Evolutionary conservation across 1,139 yeast genomes (phyloP), one percentile per base, ranked within the genome.

Genomic region (Geotrichum reessii): DNA sequence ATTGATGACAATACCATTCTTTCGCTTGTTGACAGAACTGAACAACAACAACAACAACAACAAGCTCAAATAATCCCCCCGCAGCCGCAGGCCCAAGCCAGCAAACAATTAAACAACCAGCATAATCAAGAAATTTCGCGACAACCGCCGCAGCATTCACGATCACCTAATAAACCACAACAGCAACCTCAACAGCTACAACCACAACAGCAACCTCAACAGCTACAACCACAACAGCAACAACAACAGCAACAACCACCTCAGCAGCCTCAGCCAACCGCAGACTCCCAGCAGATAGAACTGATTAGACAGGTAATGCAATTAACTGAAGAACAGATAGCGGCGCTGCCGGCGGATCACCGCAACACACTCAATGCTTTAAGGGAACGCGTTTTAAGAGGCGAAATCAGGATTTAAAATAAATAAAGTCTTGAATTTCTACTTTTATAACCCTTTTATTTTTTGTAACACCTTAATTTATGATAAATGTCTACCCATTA

Each of bases 321-420:
- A 21, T 74, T 92, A 63, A 73, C 83, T 3, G 90, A 86, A 25
- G 83, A 80, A 6, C 95, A 90, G 59, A 74, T 91, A 8, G 73
- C 74, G 2, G 75, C 74, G 12, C 76, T 89, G 47, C 88, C 90
- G 8, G 82, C 79, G 6, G 84, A 81, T 42, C 89, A 87, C 69
- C 69, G 69, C 44, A 62, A 62, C 9, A 72, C 71, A 1, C 67
- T 73, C 14, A 53, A 61, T 1, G 63, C 62, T 4, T 61, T 72
- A 24, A 63, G 72, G 2, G 64, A 63, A n/a, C 64, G 66, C 48
- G 72, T 72, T 14, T 60, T 57, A 52, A 46, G 65, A 6, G 73
- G 74, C 8, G 71, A 69, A 58, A 64, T 69, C 25, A 60, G 57
- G 22, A 46, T 66, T 21, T 65, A 57, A 56, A 24, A 24, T n/a